Percentiles rank a stretch among this genome's conserved stretches.
These are phyloP conservation scores for Bombardia bombarda DNA, from an alignment of 495 filamentous ascomycete species.

Conservation along the genomic window DNA sequence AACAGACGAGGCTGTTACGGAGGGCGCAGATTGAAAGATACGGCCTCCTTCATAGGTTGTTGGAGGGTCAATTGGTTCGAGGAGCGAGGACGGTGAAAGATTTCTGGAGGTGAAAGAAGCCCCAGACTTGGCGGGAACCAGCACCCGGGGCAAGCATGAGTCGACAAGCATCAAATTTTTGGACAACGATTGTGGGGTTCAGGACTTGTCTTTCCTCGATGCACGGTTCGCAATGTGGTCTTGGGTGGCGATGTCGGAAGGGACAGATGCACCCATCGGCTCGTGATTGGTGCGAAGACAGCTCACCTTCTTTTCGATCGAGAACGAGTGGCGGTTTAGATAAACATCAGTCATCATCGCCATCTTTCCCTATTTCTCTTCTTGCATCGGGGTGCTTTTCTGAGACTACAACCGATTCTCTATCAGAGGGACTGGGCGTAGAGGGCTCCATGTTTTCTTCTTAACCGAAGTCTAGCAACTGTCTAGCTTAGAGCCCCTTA, in stretches of 20 bases:
- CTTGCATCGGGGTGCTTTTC: too few species aligned
- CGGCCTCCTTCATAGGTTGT: constrained; percentile 10
- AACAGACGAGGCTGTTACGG: constrained; percentile 11
- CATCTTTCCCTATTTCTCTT: too few species aligned
- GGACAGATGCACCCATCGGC: neutral
- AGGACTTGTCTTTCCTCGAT: neutral
- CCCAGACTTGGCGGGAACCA: constrained; percentile 9
- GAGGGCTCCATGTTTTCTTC: too few species aligned
- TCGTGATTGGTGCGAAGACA: neutral
- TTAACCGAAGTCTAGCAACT: too few species aligned
- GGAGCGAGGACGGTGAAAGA: constrained; percentile 4
- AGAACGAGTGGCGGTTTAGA: too few species aligned
- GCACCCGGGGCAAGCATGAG: constrained; percentile 11
- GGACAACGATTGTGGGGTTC: constrained; percentile 25
- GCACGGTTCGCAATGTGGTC: constrained; percentile 14
- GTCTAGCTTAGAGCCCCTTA: too few species aligned
- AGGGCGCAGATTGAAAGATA: neutral
- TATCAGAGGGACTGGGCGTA: too few species aligned
- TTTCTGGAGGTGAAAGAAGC: constrained; percentile 12
- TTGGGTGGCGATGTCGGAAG: constrained; percentile 23
- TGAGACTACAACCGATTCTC: too few species aligned
- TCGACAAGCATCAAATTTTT: constrained; percentile 14
- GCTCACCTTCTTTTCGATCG: neutral
- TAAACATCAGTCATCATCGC: too few species aligned
- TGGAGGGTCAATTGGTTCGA: constrained; percentile 10